A percentile compares a stretch with the other conserved stretches of the same genome.
These are phyloP conservation scores for Suillus variegatus DNA, from an alignment of 768 basidiomycete genomes.

Conservation along the genomic window DNA sequence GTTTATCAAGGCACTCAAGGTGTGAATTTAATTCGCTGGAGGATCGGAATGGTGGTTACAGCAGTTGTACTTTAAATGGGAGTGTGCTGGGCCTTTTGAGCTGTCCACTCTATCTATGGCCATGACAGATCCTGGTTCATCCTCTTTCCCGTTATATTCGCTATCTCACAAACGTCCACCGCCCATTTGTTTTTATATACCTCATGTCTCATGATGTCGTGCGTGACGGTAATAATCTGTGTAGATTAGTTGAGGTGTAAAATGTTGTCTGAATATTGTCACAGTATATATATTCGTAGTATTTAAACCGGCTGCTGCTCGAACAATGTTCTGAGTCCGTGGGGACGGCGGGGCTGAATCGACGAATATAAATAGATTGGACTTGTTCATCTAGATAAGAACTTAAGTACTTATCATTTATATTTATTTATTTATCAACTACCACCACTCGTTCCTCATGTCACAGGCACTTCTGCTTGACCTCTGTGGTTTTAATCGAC, in stretches of 20 bases:
- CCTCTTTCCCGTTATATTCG: not conserved
- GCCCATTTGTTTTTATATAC: not conserved
- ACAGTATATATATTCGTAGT: not conserved
- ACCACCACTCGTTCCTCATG: no score
- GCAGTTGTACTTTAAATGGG: not conserved
- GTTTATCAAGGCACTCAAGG: slow-evolving; percentile 78
- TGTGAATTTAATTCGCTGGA: slow-evolving; percentile 40
- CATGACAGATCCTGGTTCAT: not conserved
- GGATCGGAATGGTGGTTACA: not conserved
- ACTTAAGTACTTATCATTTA: not conserved
- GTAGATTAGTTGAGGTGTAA: not conserved
- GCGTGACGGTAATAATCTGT: not conserved
- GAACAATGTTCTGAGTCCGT: not conserved
- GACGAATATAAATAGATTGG: not conserved
- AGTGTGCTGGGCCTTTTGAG: not conserved
- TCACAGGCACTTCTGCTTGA: no score
- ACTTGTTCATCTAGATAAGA: not conserved
- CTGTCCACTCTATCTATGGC: not conserved
- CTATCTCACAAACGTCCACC: not conserved
- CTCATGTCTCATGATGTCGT: not conserved
- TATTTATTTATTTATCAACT: no score
- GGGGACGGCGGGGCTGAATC: not conserved
- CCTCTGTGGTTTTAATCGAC: no score
- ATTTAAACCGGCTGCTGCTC: not conserved
- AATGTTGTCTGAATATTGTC: not conserved